phyloP scores from a whole-genome alignment of 225 moss, liverwort and hornwort species.

The Bryoerythrophyllum caledonicum region DNA sequence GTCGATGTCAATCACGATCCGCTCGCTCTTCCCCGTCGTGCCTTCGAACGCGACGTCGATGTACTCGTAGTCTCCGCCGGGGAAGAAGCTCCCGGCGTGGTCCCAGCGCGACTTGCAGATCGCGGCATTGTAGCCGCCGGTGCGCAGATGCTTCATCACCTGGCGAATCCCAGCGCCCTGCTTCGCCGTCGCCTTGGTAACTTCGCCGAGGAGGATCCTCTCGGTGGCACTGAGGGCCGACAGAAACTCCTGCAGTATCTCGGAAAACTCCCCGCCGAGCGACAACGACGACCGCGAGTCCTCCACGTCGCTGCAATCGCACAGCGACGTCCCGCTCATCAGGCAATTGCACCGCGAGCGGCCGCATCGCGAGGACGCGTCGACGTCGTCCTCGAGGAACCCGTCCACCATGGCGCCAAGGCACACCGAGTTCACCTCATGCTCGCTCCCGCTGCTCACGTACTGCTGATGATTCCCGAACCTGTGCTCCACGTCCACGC shows the following conservation, averaged over 20 bases:
- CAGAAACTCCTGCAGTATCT: slow-evolving; percentile 53
- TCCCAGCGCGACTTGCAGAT: slow-evolving; percentile 93
- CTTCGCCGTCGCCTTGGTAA: slow-evolving; percentile 32
- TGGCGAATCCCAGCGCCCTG: slow-evolving; percentile 35
- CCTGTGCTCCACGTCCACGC: slow-evolving; percentile 28
- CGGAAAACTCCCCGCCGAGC: slow-evolving; percentile 65
- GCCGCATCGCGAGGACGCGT: slow-evolving; percentile 43
- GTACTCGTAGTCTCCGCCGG: slow-evolving; percentile 84
- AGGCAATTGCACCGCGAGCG: slow-evolving; percentile 75
- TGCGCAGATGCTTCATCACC: slow-evolving; percentile 66
- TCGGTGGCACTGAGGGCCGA: slow-evolving; percentile 39
- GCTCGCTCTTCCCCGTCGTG: slow-evolving; percentile 46
- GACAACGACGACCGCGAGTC: slow-evolving; percentile 60
- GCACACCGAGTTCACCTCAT: slow-evolving; percentile 78
- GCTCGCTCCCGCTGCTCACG: slow-evolving; percentile 84
- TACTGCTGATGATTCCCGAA: slow-evolving; percentile 29
- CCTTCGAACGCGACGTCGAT: slow-evolving; percentile 68
- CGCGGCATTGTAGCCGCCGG: slow-evolving; percentile 75
- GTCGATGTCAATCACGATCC: slow-evolving; percentile 68
- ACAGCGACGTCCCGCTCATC: slow-evolving; percentile 20
- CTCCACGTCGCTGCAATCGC: slow-evolving; percentile 49
- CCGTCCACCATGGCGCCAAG: slow-evolving; percentile 84
- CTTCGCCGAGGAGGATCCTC: slow-evolving; percentile 47
- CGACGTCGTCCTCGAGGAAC: slow-evolving; percentile 62
- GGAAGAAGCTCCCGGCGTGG: slow-evolving; percentile 75